Percentiles rank a stretch among this genome's conserved stretches.
Conservation (phyloP, 2,329 filamentous ascomycete species). For the Graphilbum sp. region DNA sequence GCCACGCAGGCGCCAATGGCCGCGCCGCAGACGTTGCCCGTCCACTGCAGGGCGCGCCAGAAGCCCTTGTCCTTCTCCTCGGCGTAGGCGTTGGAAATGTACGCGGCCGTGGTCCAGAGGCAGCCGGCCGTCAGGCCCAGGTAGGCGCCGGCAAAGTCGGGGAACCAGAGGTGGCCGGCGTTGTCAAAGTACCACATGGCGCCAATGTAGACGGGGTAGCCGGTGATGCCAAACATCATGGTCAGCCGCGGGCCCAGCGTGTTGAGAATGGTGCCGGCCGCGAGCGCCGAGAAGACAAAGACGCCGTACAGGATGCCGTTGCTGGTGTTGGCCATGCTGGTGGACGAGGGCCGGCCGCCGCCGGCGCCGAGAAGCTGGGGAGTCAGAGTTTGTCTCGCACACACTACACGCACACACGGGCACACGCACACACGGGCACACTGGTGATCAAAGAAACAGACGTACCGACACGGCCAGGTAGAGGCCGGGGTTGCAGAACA, state of each 20-base stretch:
- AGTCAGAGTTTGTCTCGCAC: too few relatives aligned
- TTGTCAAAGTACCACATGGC: slow-evolving; percentile 10
- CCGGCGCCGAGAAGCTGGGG: background rate
- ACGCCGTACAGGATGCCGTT: slow-evolving; percentile 3
- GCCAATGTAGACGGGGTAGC: slow-evolving; percentile 11
- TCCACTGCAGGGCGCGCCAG: background rate
- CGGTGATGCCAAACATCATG: slow-evolving; percentile 7
- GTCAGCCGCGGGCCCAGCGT: slow-evolving; percentile 6
- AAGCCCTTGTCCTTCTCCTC: slow-evolving; percentile 3
- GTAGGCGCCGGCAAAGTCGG: slow-evolving; percentile 7
- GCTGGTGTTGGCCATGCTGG: background rate
- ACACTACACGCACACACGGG: too few relatives aligned
- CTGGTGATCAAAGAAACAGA: too few relatives aligned
- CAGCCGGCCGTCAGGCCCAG: slow-evolving; percentile 8
- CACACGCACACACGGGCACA: too few relatives aligned
- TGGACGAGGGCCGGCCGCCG: background rate
- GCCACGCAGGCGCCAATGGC: background rate
- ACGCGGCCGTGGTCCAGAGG: slow-evolving; percentile 7
- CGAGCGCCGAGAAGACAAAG: slow-evolving; percentile 5
- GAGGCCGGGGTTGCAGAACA: background rate
- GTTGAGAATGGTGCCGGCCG: slow-evolving; percentile 8
- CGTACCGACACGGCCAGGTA: background rate
- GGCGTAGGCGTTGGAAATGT: background rate
- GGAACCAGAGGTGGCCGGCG: slow-evolving; percentile 7
- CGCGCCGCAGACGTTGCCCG: background rate